Evolutionary conservation across 768 basidiomycete species (phyloP).

Genomic region (Mycena albidolilacea): DNA sequence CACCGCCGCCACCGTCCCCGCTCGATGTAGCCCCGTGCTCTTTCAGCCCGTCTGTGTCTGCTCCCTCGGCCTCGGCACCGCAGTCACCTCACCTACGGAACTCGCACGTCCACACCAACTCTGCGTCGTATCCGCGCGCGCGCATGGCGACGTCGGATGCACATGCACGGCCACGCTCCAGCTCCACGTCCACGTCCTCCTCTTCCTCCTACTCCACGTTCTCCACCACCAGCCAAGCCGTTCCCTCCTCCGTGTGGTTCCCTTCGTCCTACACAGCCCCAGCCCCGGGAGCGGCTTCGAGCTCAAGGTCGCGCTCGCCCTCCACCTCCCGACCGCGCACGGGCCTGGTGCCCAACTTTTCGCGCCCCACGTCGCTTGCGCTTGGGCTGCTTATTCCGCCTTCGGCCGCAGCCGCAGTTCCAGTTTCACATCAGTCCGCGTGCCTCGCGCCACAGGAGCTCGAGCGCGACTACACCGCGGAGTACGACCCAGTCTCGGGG

Average conservation of each 20-base stretch:
- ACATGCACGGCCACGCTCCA: background rate
- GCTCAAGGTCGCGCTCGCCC: background rate
- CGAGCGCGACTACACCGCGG: too few relatives aligned
- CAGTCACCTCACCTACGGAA: background rate
- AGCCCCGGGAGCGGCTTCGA: background rate
- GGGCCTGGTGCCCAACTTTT: conserved; percentile 1
- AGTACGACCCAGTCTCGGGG: too few relatives aligned
- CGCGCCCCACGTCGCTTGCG: conserved; percentile 11
- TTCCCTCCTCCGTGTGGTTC: too few relatives aligned
- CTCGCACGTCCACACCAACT: background rate
- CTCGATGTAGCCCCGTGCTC: background rate
- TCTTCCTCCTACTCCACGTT: too few relatives aligned
- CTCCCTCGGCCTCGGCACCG: background rate
- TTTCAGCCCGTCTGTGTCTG: background rate
- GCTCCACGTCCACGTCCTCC: background rate
- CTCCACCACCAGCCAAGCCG: too few relatives aligned
- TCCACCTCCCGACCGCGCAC: background rate
- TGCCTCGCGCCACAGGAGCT: too few relatives aligned
- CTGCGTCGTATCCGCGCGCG: background rate
- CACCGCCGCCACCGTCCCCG: background rate
- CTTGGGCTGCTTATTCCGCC: background rate
- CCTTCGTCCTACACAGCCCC: background rate
- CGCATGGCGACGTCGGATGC: too few relatives aligned
- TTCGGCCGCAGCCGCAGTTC: too few relatives aligned
- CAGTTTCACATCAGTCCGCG: too few relatives aligned